Base-by-base conservation (phyloP, 306 rosid genomes). In the Mimosa bimucronata region DNA sequence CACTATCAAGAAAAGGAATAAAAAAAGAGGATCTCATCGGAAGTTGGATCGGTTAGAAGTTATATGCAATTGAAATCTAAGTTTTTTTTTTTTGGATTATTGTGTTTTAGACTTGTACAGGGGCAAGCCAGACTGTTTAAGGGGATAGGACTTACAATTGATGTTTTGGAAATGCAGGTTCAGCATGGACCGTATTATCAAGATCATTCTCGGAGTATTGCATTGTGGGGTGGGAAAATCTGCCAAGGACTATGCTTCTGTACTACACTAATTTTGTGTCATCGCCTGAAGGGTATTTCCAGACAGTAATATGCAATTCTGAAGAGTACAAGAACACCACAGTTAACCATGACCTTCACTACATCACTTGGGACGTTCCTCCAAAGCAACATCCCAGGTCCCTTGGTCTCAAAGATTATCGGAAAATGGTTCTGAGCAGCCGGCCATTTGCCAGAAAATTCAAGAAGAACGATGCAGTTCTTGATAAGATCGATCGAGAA, bases 301-400 rank as follows among this genome's bases (percentile, higher is more conserved):
- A 94, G 74, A 92, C 98, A 4, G 77, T 90, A 2, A 85, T 90
- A 48, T 94, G 98, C 92, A 94, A 94, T 86, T 91, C 91, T 55
- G 74, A 82, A 16, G 79, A 79, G 23, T 86, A 87, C 89, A 88
- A 74, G 81, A 94, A 92, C 93, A 89, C 93, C 80, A 90, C 97
- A 1, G 92, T 87, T 29, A 92, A 91, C 87, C 97, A 94, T 74
- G 98, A 94, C 71, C 97, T 94, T 73, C 98, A 87, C 84, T 94
- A 90, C 88, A 92, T 94, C 50, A 75, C 93, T 12, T 94, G 98
- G 98, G 98, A 94, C 48, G 90, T 80, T 0, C 98, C 98, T 55
- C 98, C 98, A 14, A 91, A 92, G 88, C 98, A 94, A 28, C 98
- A 94, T 50, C 97, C 98, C 4, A 85, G 91, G 84, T 91, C 92